Base-by-base conservation (phyloP, 2,329 filamentous ascomycete species). In the Colletotrichum sp. region DNA sequence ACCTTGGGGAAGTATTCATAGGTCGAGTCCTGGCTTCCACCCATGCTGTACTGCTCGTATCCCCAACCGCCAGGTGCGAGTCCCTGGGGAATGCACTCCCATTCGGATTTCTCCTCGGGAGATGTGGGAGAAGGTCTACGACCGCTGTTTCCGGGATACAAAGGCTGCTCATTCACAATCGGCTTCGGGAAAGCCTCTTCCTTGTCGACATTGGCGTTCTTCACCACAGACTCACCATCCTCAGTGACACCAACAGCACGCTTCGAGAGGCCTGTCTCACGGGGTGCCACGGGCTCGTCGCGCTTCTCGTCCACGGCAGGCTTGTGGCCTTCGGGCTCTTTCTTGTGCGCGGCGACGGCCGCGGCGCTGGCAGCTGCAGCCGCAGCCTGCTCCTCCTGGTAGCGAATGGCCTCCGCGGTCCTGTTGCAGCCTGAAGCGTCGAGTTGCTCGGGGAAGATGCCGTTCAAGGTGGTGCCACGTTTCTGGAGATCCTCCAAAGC, bases 341-440 rank as follows among this genome's bases (percentile, higher is more conserved):
- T n/a, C 30, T 62, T 27, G 18, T 30, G 36, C n/a, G 58, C 65
- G 22, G 66, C 76, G 5, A 62, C 74, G 4, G 73, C 43, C 27
- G 71, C 60, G 68, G 36, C 71, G 25, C 61, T 71, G 4, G 77
- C 65, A 5, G 80, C 80, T 2, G 81, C 81, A 13, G 82, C 82
- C 27, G 86, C 84, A 6, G 82, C 78, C 79, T 86, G 82, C 0
- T 84, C 85, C 34, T 84, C 81, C 18, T 79, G 77, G 64, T 81
- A 77, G 8, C 78, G 72, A 25, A 80, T 56, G 6, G 79, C 79
- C 13, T 83, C 82, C 1, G 87, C 88, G 1, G 90, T 89, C 73
- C 86, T 88, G 80, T 94, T 93, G 83, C 96, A 98, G 7, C 96
- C 96, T 30, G 93, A 94, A 12, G 94, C 93, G 84, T 98, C 95